Evolutionary conservation across 352 stramenopile genomes (phyloP), one percentile per base, ranked within the genome.

Genomic region (Globisporangium splendens): DNA sequence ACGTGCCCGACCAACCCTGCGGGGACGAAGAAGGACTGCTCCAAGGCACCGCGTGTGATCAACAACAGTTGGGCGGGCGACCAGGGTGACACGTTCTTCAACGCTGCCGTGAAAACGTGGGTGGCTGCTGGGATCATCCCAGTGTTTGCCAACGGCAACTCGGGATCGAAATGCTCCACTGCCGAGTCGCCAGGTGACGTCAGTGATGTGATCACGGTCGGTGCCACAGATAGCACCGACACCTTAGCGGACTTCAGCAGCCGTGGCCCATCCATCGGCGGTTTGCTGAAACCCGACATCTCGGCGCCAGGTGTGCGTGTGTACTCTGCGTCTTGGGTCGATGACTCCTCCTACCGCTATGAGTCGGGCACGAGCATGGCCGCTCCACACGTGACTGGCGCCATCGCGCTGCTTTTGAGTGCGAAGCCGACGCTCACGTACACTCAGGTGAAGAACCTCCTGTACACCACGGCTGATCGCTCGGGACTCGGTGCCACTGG

Each of bases 21-120:
- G 5, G 71, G 68, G 15, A 62, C 17, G 1, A 35, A 50, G 43
- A 61, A 63, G 47, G 59, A 74, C 47, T 79, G 70, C 50, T 64
- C 70, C 22, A 65, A 74, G 58, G 65, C 62, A 1, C 69, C 69
- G 8, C 20, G 66, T 3, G 33, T 77, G 10, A 61, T 77, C 6
- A 77, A 49, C 56, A 74, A 77, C 61, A 69, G 50, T 39, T 77
- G 69, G 69, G 66, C 62, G 10, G 62, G 56, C 14, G 62, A 41
- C 14, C 54, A 61, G 22, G 56, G 49, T 20, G 24, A 31, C 24
- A 31, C 24, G 24, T 31, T 31, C 24, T 31, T 31, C 24, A 31
- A 62, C 8, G 24, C 46, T 4, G 54, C 57, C 22, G 59, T 75
- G 20, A 35, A 57, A 22, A 46, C 63, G 17, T 75, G 67, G 67